Conservation (phyloP, 2,329 filamentous ascomycete species). For the Alternaria arbusti region DNA sequence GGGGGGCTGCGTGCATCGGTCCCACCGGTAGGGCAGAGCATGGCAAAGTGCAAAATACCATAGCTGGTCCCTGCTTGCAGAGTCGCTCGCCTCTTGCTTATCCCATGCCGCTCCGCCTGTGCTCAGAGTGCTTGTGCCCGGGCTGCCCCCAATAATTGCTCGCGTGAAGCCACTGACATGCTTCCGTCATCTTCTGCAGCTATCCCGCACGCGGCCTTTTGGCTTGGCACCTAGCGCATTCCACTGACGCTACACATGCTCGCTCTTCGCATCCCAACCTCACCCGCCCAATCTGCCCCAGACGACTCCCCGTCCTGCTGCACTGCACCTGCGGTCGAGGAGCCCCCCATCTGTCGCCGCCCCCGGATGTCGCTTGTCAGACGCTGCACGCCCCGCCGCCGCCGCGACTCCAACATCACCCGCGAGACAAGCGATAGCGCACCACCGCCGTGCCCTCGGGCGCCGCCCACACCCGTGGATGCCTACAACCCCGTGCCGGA, state of each 20-base stretch:
- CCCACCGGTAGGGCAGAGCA: constrained; percentile 9
- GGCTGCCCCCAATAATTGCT: constrained; percentile 1
- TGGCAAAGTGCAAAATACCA: constrained; percentile 15
- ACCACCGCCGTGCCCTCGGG: constrained; percentile 8
- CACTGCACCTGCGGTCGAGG: background rate
- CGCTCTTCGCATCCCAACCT: constrained; percentile 14
- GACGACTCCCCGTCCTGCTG: background rate
- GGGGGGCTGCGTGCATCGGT: constrained; percentile 10
- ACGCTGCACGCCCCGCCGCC: background rate
- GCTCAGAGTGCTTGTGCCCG: constrained; percentile 1
- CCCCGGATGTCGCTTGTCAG: background rate
- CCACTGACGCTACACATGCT: constrained; percentile 14
- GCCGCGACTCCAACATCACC: constrained; percentile 19
- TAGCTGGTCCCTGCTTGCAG: constrained; percentile 6
- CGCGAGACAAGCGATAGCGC: constrained; percentile 14
- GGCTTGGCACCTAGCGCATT: constrained; percentile 20
- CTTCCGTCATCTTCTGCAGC: constrained; percentile 12
- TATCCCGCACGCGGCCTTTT: constrained; percentile 16
- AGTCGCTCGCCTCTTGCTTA: background rate
- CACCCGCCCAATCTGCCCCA: background rate
- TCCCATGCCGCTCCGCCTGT: constrained; percentile 2
- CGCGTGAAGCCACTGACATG: constrained; percentile 14
- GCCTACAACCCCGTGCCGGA: constrained; percentile 12
- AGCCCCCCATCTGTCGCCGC: background rate
- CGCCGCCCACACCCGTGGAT: constrained; percentile 9